Evolutionary conservation across 2,329 filamentous ascomycete genomes (phyloP), one percentile per base, ranked within the genome.

Genomic region (Fusarium agapanthi): DNA sequence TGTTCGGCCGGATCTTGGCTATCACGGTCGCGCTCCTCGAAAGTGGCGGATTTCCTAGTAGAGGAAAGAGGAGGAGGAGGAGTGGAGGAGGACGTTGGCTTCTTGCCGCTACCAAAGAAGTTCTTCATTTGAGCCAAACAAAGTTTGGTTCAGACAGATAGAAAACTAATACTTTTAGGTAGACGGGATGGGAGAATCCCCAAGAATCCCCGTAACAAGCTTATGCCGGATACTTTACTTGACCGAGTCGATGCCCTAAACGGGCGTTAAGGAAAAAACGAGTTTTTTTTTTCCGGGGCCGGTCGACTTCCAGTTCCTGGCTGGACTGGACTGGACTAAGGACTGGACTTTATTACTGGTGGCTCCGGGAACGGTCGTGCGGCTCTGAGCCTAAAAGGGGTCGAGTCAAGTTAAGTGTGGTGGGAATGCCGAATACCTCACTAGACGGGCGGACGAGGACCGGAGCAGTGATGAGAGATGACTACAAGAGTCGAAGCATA

Each of bases 31-130:
- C 79, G 76, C 68, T 81, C 77, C 71, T 82, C 77, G 67, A 79
- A 61, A 72, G 65, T 72, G 72, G 83, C 80, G 72, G 77, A 74
- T 80, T 86, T 87, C 80, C 85, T 81, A 74, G 84, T 79, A 59
- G 80, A 71, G 57, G 71, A 72, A 60, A 61, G 53, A 38, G 71
- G 56, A 69, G 65, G 55, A 67, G 65, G 57, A 65, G 62, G 48
- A 48, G 65, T 56, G 56, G 68, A 61, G 40, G 69, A 72, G 65
- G 71, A 60, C 51, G 59, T 71, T 72, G 79, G 75, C 82, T 86
- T 87, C 82, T 83, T 83, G 75, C 75, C 80, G 70, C 77, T 79
- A 73, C 79, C 80, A 80, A 88, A 87, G 84, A 87, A 84, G 71
- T 73, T 73, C 84, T 87, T 87, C 86, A 88, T 87, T 84, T 81